Conservation (phyloP, 345 rosid genomes). For the Odontarrhena argentea region DNA sequence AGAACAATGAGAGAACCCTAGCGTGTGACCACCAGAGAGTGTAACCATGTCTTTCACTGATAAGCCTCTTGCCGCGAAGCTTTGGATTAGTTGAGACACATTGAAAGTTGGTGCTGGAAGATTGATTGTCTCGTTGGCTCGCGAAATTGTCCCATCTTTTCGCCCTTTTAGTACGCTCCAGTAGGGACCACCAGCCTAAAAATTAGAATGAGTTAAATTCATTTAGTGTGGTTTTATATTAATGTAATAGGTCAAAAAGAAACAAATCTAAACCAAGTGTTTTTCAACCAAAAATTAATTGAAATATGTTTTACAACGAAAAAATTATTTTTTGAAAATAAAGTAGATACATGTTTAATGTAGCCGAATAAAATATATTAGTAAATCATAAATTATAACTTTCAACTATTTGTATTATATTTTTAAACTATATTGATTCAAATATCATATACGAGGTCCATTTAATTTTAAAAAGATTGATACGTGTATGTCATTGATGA, state of each 20-base stretch:
- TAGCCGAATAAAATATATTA: too few species aligned
- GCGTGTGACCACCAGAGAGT: conserved; percentile 76
- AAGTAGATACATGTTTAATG: too few species aligned
- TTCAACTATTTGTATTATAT: too few species aligned
- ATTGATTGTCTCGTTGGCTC: conserved; percentile 60
- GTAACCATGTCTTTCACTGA: conserved; percentile 77
- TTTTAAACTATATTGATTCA: too few species aligned
- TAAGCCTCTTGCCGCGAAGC: conserved; percentile 67
- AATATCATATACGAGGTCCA: too few species aligned
- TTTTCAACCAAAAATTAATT: not conserved
- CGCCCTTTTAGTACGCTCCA: conserved; percentile 77
- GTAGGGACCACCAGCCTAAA: conserved; percentile 72
- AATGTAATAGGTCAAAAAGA: not conserved
- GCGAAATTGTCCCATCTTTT: conserved; percentile 75
- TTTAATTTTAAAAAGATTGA: too few species aligned
- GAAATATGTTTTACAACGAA: too few species aligned
- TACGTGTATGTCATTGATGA: too few species aligned
- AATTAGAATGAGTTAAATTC: not conserved
- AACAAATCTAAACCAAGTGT: not conserved
- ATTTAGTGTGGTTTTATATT: too few species aligned
- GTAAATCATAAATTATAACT: too few species aligned
- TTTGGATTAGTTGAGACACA: conserved; percentile 64
- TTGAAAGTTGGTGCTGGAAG: conserved; percentile 79
- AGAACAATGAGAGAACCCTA: conserved; percentile 86
- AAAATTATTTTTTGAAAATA: too few species aligned